A percentile compares a stretch with the other conserved stretches of the same genome.
phyloP scores from a whole-genome alignment of 306 rosid genomes.

The Hippophae rhamnoides region DNA sequence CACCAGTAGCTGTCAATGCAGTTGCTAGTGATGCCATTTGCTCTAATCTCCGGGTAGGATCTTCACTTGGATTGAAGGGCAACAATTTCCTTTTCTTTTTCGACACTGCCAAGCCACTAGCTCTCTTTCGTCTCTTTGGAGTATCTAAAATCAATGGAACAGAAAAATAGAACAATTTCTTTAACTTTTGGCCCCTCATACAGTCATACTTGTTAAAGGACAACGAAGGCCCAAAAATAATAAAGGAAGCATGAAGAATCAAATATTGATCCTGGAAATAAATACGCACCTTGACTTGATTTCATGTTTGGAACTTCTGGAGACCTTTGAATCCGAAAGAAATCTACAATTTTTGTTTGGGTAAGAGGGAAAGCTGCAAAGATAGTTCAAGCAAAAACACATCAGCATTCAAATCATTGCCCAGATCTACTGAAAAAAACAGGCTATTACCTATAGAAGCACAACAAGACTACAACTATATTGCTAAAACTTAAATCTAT shows the following conservation, averaged over 20 bases:
- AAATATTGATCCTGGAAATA: background rate
- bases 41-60: slow-evolving; percentile 49
- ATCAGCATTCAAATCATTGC: background rate
- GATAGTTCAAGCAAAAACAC: background rate
- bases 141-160: slow-evolving; percentile 27
- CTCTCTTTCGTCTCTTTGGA: slow-evolving; percentile 51
- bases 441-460: background rate
- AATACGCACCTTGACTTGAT: slow-evolving; percentile 35
- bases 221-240: background rate
- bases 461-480: background rate
- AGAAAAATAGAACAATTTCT: background rate
- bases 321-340: slow-evolving; percentile 56
- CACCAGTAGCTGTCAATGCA: slow-evolving; percentile 60
- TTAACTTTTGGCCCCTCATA: background rate
- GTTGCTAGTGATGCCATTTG: slow-evolving; percentile 96
- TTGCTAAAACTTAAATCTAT: background rate
- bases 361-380: slow-evolving; percentile 69
- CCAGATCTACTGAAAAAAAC: background rate
- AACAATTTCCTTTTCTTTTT: slow-evolving; percentile 63
- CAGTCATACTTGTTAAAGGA: background rate
- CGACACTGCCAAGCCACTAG: slow-evolving; percentile 39
- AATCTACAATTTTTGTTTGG: slow-evolving; percentile 82
- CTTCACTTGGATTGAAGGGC: slow-evolving; percentile 50
- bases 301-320: slow-evolving; percentile 9
- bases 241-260: background rate